Base-by-base conservation (phyloP, 2,329 filamentous ascomycete species). In the Colletotrichum acutatum region DNA sequence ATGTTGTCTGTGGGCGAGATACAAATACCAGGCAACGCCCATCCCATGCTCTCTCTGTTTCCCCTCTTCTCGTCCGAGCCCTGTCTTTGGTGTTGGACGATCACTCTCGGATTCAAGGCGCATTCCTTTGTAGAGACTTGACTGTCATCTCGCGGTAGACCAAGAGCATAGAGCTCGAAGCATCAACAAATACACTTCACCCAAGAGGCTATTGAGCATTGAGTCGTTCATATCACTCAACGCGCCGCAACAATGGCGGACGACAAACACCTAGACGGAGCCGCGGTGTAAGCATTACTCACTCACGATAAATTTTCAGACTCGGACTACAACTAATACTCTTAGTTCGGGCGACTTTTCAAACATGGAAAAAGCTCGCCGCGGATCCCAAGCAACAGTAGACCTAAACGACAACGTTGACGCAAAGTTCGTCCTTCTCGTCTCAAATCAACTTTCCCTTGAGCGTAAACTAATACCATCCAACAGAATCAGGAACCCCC, bases 321-420 rank as follows among this genome's bases (percentile, higher is more conserved):
- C 5, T 1, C 22, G 4, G 4, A 53, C 70, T 70, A 32, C 4
- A 3, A 53, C 70, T 70, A 32, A 72, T 14, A 24, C 2, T 0
- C 8, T 5, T 22, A 73, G 60, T 14, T 60, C 59, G 53, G 37
- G 26, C 11, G 64, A 57, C 26, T 24, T 22, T 30, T 26, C 66
- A 4, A 69, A 69, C 22, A 60, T 64, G 6, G 70, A 66, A 59
- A 73, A 66, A 34, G 46, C 66, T 53, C 66, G 59, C 4, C 70
- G 54, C 16, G 53, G 42, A 30, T 56, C 59, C 8, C 54, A 70
- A 19, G 60, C 60, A 42, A 69, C 59, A 37, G 78, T 85, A 58
- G 84, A 87, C 67, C 82, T 87, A 53, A 85, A 86, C 74, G 77
- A 82, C 69, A 87, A 87, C 73, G 74, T 83, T 42, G 85, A 86